phyloP scores from a whole-genome alignment of 2,329 filamentous ascomycete genomes.

The Emericellopsis atlantica region DNA sequence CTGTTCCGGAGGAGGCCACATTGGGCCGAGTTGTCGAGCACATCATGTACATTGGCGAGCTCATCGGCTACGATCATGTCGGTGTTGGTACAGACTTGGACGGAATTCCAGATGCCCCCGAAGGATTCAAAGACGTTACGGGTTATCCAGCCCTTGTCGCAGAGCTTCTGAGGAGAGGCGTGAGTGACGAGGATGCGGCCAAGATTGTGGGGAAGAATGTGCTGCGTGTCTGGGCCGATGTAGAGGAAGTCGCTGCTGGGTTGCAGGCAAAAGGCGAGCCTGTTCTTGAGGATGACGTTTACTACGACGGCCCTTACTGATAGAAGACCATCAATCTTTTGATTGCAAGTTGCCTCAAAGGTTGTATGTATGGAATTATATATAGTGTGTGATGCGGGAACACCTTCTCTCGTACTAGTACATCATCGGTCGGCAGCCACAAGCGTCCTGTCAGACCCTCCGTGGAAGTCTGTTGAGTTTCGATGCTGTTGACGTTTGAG shows the following conservation, averaged over 20 bases:
- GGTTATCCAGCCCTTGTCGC: conserved; percentile 70
- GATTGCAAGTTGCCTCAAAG: conserved; percentile 2
- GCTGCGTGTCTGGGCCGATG: conserved; percentile 71
- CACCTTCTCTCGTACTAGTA: too few species aligned
- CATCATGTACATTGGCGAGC: conserved; percentile 67
- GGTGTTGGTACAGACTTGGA: conserved; percentile 88
- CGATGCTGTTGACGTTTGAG: conserved; percentile 49
- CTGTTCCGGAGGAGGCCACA: conserved; percentile 56
- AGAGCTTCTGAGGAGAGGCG: conserved; percentile 59
- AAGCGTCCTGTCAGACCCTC: not conserved
- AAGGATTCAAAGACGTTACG: conserved; percentile 72
- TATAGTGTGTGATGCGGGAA: too few species aligned
- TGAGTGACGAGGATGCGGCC: conserved; percentile 59
- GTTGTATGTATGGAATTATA: too few species aligned
- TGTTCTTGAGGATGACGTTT: conserved; percentile 39
- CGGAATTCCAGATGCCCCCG: conserved; percentile 53
- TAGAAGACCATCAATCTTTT: conserved; percentile 7
- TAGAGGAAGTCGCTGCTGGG: conserved; percentile 56
- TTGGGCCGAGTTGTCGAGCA: conserved; percentile 69
- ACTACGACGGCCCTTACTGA: not conserved
- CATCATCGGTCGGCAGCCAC: too few species aligned
- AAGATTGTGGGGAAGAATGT: conserved; percentile 74
- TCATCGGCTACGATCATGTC: conserved; percentile 79
- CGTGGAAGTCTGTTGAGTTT: conserved; percentile 47
- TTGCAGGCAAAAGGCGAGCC: conserved; percentile 47